A percentile compares a stretch with the other conserved stretches of the same genome.
These are phyloP conservation scores for Sicyos edulis DNA, from an alignment of 306 rosid species.

Conservation along the genomic window DNA sequence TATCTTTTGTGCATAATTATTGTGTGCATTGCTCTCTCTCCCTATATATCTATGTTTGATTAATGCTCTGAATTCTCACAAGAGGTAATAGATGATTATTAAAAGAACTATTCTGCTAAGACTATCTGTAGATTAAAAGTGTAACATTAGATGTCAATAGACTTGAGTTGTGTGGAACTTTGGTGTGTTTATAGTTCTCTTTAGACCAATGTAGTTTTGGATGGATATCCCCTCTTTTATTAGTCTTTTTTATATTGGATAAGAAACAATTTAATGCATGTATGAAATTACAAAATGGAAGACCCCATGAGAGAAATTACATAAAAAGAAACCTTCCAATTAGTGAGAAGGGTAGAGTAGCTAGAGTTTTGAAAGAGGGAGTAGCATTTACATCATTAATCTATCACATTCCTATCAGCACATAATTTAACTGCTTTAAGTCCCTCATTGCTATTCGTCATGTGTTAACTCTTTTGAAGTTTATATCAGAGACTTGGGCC, in stretches of 20 bases:
- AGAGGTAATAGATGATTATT: not conserved
- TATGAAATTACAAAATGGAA: too few relatives aligned
- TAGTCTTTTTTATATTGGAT: not conserved
- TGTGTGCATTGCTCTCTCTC: not conserved
- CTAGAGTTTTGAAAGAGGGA: too few relatives aligned
- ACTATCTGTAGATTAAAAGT: not conserved
- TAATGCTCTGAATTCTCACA: not conserved
- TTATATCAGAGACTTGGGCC: not conserved
- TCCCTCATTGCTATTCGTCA: not conserved
- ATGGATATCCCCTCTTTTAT: not conserved
- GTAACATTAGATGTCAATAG: conserved; percentile 6
- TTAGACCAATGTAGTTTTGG: not conserved
- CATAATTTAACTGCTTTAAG: not conserved
- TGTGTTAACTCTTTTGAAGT: conserved; percentile 5
- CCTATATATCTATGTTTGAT: not conserved
- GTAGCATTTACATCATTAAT: too few relatives aligned
- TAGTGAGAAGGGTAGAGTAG: too few relatives aligned
- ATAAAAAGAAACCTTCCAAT: too few relatives aligned
- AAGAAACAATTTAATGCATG: too few relatives aligned
- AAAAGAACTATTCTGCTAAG: not conserved
- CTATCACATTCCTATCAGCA: not conserved
- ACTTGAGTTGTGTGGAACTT: not conserved
- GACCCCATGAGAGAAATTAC: too few relatives aligned
- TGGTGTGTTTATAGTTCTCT: not conserved
- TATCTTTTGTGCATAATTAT: not conserved